Conservation (phyloP, 306 rosid species). For the Inga leiocalycina region DNA sequence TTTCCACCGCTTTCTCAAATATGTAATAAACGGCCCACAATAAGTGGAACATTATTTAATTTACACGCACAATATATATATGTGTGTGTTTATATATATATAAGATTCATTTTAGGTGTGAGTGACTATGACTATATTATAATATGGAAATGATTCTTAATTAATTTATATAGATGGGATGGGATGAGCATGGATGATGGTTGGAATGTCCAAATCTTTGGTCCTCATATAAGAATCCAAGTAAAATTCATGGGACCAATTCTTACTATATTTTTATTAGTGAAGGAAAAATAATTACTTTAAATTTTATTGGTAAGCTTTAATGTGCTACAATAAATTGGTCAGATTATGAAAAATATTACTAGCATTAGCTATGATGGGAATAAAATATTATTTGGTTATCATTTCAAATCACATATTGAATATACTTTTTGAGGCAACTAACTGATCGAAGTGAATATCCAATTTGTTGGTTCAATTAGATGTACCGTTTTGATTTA, state of each 20-base stretch:
- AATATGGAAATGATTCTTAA: not conserved
- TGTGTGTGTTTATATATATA: no score
- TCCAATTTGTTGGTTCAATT: slow-evolving; percentile 28
- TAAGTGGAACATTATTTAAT: not conserved
- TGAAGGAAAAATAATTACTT: not conserved
- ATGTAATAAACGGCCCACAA: not conserved
- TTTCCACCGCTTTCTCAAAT: no score
- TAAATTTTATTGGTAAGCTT: not conserved
- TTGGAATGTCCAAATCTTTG: slow-evolving; percentile 48
- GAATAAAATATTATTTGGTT: not conserved
- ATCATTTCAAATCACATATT: not conserved
- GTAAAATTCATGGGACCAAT: not conserved
- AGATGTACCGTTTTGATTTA: slow-evolving; percentile 1
- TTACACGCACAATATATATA: not conserved
- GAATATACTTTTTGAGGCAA: not conserved
- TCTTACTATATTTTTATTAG: not conserved
- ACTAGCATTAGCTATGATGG: not conserved
- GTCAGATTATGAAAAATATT: not conserved
- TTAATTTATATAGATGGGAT: slow-evolving; percentile 27
- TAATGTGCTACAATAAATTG: not conserved
- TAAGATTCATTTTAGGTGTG: slow-evolving; percentile 2
- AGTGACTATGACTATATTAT: not conserved
- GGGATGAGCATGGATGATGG: slow-evolving; percentile 35
- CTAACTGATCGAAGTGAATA: not conserved
- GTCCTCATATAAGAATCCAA: slow-evolving; percentile 18